Evolutionary conservation across 148 eudicot species (phyloP).

Genomic region (Silene uniflora): DNA sequence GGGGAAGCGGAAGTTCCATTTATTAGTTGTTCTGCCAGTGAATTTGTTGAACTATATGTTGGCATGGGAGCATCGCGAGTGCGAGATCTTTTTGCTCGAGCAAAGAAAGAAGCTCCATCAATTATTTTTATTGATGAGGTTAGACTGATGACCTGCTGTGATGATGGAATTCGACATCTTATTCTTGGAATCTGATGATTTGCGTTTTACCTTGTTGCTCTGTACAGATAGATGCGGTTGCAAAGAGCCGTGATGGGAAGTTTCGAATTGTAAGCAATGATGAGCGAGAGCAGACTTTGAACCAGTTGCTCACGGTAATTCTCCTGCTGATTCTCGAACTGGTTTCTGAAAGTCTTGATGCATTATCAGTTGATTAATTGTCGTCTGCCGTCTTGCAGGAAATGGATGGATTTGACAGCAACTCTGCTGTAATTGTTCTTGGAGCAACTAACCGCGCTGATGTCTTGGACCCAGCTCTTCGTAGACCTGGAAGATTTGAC

Average conservation of each 20-base stretch:
- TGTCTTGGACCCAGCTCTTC: constrained; percentile 94
- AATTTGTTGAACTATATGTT: constrained; percentile 91
- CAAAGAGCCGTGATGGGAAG: constrained; percentile 94
- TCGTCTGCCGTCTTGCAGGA: constrained; percentile 50
- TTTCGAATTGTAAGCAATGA: constrained; percentile 91
- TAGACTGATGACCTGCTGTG: constrained; percentile 15
- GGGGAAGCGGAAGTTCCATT: constrained; percentile 99
- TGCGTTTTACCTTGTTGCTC: constrained; percentile 15
- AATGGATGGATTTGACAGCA: constrained; percentile 99
- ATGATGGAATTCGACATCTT: neutral
- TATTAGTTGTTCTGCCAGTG: constrained; percentile 97
- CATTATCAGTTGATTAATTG: constrained; percentile 12
- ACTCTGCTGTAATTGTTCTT: constrained; percentile 92
- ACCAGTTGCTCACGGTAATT: constrained; percentile 84
- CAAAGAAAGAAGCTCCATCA: constrained; percentile 95
- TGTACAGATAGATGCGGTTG: constrained; percentile 92
- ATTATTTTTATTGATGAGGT: constrained; percentile 97
- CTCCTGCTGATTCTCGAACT: neutral
- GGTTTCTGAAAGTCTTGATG: neutral
- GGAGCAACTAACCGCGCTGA: constrained; percentile 96
- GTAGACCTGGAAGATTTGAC: constrained; percentile 96
- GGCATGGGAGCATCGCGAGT: constrained; percentile 99
- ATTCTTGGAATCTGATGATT: constrained; percentile 4
- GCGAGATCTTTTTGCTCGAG: constrained; percentile 93
- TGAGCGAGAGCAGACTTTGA: constrained; percentile 92